These are phyloP conservation scores for Elongisporangium prolatum DNA, from an alignment of 352 stramenopile species.

Conservation along the genomic window DNA sequence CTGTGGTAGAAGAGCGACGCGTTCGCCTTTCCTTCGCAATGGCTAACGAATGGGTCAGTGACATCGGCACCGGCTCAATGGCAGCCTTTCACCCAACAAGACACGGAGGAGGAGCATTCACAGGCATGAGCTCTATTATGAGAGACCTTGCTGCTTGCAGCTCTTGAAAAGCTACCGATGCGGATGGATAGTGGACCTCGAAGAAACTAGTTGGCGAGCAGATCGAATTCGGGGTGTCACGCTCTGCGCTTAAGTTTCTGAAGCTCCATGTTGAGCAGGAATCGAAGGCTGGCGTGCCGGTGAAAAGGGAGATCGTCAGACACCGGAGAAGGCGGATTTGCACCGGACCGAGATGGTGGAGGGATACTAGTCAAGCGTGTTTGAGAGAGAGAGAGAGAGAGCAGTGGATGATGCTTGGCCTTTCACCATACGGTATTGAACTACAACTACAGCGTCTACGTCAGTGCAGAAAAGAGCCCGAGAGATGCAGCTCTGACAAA, in stretches of 20 bases:
- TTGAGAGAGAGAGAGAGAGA: too few relatives aligned
- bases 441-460: not conserved
- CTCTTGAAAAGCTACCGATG: too few relatives aligned
- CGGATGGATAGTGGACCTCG: not conserved
- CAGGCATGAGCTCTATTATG: not conserved
- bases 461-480: not conserved
- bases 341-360: not conserved
- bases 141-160: too few relatives aligned
- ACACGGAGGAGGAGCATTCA: too few relatives aligned
- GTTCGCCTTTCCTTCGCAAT: not conserved
- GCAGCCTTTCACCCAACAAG: not conserved
- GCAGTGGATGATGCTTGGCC: not conserved
- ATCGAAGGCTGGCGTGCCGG: not conserved
- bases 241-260: not conserved
- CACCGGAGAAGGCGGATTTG: too few relatives aligned
- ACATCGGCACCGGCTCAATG: not conserved
- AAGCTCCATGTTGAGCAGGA: not conserved
- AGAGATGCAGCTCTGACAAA: not conserved
- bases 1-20: not conserved
- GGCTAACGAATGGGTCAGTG: not conserved
- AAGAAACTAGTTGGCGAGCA: not conserved
- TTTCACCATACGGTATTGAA: not conserved
- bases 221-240: not conserved
- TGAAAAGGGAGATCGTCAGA: not conserved
- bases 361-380: not conserved